Evolutionary conservation across 768 basidiomycete species (phyloP).

Genomic region (Hypholoma fasciculare): DNA sequence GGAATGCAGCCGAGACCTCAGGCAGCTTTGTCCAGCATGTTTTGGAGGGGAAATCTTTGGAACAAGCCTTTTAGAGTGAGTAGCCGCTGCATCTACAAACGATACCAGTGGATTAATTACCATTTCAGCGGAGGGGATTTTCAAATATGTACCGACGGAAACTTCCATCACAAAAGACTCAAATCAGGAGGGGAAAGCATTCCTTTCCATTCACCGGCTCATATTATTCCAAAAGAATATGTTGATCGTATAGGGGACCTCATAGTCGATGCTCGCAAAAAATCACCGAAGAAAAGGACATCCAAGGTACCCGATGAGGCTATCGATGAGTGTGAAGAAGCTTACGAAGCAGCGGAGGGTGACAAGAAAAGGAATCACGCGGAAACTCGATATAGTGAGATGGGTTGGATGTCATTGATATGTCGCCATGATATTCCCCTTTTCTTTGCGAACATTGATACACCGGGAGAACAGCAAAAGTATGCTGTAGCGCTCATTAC

Average conservation of each 20-base stretch:
- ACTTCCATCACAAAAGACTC: conserved; percentile 38
- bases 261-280: not conserved
- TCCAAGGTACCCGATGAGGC: conserved; percentile 28
- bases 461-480: conserved; percentile 24
- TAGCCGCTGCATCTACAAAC: not conserved
- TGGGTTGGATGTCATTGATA: conserved; percentile 36
- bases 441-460: conserved; percentile 38
- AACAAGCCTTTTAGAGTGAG: conserved; percentile 18
- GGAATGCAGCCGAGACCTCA: conserved; percentile 21
- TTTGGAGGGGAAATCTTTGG: conserved; percentile 30
- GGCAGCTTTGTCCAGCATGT: conserved; percentile 31
- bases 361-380: conserved; percentile 18
- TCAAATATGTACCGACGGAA: conserved; percentile 36
- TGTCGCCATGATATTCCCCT: conserved; percentile 38
- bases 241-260: conserved; percentile 9
- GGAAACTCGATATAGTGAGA: conserved; percentile 26
- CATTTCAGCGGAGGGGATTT: conserved; percentile 33
- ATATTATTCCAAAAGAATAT: conserved; percentile 11
- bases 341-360: conserved; percentile 28
- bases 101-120: not conserved
- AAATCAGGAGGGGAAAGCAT: conserved; percentile 1
- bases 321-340: conserved; percentile 33
- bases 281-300: conserved; percentile 5
- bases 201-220: conserved; percentile 7
- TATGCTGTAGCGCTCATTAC: conserved; percentile 34